Base-by-base conservation (phyloP, 139 green algal genomes). In the Tetradesmus obliquus region DNA sequence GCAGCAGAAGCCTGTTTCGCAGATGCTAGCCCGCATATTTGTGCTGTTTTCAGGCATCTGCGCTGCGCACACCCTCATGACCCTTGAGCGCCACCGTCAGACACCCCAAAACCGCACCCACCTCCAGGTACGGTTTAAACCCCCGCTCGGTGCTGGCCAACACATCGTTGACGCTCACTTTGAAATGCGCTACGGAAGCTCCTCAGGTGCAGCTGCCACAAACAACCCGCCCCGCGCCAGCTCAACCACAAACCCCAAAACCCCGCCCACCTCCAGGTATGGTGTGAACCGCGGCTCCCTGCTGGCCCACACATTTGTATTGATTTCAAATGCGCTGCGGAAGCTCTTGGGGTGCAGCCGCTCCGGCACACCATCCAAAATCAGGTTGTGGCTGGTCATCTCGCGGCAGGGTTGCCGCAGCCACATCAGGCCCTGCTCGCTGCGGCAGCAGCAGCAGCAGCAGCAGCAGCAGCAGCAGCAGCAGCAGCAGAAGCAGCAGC, bases 241-340 rank as follows among this genome's bases (percentile, higher is more conserved):
- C 32, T 45, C 32, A 45, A 45, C 32, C 32, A 0, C 32, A 45
- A 45, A 45, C 32, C 32, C 32, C 32, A 45, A 45, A 45, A 45
- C 32, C 32, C 32, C 19, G 4, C 74, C 55, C 17, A 87, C 88
- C 76, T 79, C 55, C 8, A 86, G 13, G 54, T 74, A 69, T 2
- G 69, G 55, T 5, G 32, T 51, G 22, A 71, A 80, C 19, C 69
- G 17, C 45, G 7, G 32, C 51, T 53, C 45, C 58, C 76, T 53
- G 87, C 15, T 87, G 8, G 94, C 93, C 94, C 94, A 97, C 0
- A 97, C 32, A 88, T 97, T 97, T 54, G 95, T 97, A 92, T 97
- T 97, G 88, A 96, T 93, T 12, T 92, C 94, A 89, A 97, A 95
- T 1, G 87, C 84, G 7, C 91, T 90, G 13, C 94, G 91, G 69